Base-by-base conservation (phyloP, 768 basidiomycete species). In the Fomitopsis pulvina region DNA sequence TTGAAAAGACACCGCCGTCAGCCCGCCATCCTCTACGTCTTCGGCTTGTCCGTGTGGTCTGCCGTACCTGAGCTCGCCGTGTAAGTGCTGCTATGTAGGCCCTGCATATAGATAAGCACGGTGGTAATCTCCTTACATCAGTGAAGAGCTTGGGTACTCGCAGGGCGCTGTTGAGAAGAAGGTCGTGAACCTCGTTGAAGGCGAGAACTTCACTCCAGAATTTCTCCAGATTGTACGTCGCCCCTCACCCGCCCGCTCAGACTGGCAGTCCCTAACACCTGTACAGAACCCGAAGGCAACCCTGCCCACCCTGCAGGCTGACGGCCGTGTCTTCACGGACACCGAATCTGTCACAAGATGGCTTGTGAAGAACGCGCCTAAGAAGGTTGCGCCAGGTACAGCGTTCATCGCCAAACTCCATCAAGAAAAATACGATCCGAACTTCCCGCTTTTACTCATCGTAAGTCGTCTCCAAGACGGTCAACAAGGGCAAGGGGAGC, bases 351-450 rank as follows among this genome's bases (percentile, higher is more conserved):
- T 77, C 39, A 63, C 69, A 10, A 57, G 62, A 28, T 71, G 71
- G 55, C 66, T 79, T 38, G 61, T 72, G 32, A 55, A 65, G 44
- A 64, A 73, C 48, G 68, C 75, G 5, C 64, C 70, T 16, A 63
- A 54, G 50, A 61, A 66, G 52, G 68, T 67, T 20, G 53, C 63
- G n/a, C 64, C 66, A 9, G 60, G 58, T 4, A 68, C 71, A 14
- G 59, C 63, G 16, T 57, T 71, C 46, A 66, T 73, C 53, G 61
- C 60, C 30, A 68, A 57, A 47, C 59, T 79, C 22, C 77, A 80
- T 56, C 68, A 71, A 27, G 70, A 73, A 29, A 65, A 60, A 30
- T 60, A 71, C 45, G 77, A 80, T 57, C 77, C 77, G 46, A 81
- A 81, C 69, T 74, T 78, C 54, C 66, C 72, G n/a, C 41, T 73